Conservation (phyloP, 805 yeast species). For the Lachancea meyersii region DNA sequence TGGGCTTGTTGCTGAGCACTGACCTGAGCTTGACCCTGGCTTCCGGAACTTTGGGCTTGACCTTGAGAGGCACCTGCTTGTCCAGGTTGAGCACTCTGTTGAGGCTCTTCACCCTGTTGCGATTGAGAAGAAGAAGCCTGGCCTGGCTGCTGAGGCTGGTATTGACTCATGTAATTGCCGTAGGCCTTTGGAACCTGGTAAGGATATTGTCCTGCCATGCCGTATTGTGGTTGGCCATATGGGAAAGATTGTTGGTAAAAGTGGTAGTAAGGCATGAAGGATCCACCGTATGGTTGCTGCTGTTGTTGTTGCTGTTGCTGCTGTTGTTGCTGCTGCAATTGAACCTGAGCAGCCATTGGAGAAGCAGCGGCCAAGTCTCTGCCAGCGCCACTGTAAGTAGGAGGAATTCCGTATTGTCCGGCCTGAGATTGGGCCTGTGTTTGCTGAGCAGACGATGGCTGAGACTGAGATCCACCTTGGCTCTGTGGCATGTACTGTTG, state of each 20-base stretch:
- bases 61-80: conserved; percentile 16
- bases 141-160: conserved; percentile 21
- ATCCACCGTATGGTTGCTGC: conserved; percentile 30
- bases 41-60: conserved; percentile 23
- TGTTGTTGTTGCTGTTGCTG: conserved; percentile 17
- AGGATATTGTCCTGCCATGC: conserved; percentile 31
- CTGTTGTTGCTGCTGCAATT: conserved; percentile 12
- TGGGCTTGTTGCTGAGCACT: conserved; percentile 28
- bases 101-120: conserved; percentile 12
- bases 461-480: conserved; percentile 14
- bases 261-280: conserved; percentile 34
- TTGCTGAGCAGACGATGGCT: conserved; percentile 12
- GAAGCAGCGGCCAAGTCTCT: conserved; percentile 23
- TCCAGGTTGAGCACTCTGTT: conserved; percentile 16
- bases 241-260: conserved; percentile 34
- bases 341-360: conserved; percentile 21
- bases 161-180: conserved; percentile 18
- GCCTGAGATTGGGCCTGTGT: conserved; percentile 8
- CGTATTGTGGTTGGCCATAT: conserved; percentile 34
- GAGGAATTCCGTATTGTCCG: conserved; percentile 22
- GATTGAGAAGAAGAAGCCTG: conserved; percentile 13
- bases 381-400: conserved; percentile 23
- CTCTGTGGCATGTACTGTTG: conserved; percentile 25
- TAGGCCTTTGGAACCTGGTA: conserved; percentile 29
- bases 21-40: conserved; percentile 18